Base-by-base conservation (phyloP, 2,329 filamentous ascomycete genomes). In the Nemania sp. region DNA sequence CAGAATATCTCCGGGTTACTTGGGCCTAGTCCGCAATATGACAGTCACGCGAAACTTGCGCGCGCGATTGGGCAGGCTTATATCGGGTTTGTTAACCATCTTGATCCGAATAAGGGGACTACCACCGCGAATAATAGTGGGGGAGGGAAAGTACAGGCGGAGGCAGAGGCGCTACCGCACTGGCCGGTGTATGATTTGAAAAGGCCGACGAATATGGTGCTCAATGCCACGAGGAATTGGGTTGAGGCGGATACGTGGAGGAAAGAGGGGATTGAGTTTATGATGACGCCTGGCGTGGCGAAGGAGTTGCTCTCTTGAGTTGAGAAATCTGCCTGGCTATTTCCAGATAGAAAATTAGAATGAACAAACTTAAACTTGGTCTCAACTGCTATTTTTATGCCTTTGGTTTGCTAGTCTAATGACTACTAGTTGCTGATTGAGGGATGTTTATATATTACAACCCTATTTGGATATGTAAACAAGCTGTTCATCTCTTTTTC, bases 1-100 rank as follows among this genome's bases (percentile, higher is more conserved):
- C 82, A 86, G 72, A 86, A 86, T 63, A 84, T 85, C 53, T 80
- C 79, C 0, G 84, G 84, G 0, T 67, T 81, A 26, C 74, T 86
- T n/a, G 83, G 83, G 0, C 80, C 83, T 0, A 79, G 83, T 24
- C 83, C 83, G 0, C 68, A 79, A 57, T 82, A 80, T 35, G 80
- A 84, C 54, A 76, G 73, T 24, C 79, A 84, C 49, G 70, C 66
- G 11, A 67, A 66, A 47, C 69, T 82, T 13, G 80, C 81, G 5
- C 73, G 73, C 43, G 75, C 74, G 5, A 81, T 84, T 18, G 82
- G 81, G 1, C 74, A 78, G 68, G 79, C 82, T 0, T 85, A 84
- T 63, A 76, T 83, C 13, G 74, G 79, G 10, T 86, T 86, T 54
- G 82, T 84, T 0, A 74, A 82, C 43, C 73, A 77, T 20, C 69